Conservation (phyloP, 2,329 filamentous ascomycete genomes). For the Cladophialophora bantiana region DNA sequence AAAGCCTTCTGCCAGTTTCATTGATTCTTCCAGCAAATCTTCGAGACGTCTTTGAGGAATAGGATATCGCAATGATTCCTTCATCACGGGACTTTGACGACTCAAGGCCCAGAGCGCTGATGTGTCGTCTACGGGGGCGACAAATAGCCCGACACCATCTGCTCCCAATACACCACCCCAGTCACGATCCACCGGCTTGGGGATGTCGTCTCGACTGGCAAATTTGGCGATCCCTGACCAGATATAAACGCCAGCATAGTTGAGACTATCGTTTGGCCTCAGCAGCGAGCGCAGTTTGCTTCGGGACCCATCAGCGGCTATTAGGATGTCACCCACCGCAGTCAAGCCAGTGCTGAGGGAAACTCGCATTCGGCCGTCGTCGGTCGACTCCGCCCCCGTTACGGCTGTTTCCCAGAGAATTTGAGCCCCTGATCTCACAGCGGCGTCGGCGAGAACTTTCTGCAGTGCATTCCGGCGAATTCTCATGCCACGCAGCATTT, state of each 20-base stretch:
- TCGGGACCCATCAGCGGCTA: constrained; percentile 55
- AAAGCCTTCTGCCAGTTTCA: constrained; percentile 47
- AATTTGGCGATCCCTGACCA: constrained; percentile 52
- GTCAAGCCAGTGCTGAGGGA: constrained; percentile 24
- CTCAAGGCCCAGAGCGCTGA: constrained; percentile 55
- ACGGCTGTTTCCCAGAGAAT: constrained; percentile 35
- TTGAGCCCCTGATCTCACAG: constrained; percentile 40
- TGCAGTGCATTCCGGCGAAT: constrained; percentile 36
- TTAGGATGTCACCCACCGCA: constrained; percentile 48
- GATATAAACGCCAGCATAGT: constrained; percentile 51
- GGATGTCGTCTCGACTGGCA: constrained; percentile 40
- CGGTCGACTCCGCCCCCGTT: constrained; percentile 23
- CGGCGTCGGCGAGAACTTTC: constrained; percentile 29
- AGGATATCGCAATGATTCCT: constrained; percentile 29
- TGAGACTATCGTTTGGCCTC: constrained; percentile 50
- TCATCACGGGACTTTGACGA: constrained; percentile 33
- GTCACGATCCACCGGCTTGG: constrained; percentile 45
- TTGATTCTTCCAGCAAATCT: constrained; percentile 32
- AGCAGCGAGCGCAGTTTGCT: constrained; percentile 53
- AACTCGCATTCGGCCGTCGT: constrained; percentile 22
- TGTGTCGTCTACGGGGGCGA: constrained; percentile 53
- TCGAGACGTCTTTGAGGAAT: constrained; percentile 28
- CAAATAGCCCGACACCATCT: constrained; percentile 53
- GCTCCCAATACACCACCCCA: constrained; percentile 54
- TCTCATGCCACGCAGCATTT: constrained; percentile 27